These are phyloP conservation scores for Alternaria sp. DNA, from an alignment of 2,329 filamentous ascomycete genomes.

Conservation along the genomic window DNA sequence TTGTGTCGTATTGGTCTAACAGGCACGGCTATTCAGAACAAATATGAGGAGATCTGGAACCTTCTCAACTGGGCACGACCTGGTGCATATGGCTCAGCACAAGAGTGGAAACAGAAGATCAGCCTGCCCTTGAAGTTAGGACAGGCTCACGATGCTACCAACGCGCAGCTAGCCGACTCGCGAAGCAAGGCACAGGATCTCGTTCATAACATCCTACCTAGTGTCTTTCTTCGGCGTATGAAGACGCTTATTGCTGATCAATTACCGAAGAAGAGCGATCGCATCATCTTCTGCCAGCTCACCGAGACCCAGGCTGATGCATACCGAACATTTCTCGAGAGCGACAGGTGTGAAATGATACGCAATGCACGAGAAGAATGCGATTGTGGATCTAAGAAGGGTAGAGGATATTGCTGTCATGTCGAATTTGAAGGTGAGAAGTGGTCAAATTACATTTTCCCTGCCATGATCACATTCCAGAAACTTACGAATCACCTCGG, in stretches of 20 bases:
- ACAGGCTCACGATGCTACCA: slow-evolving; percentile 90
- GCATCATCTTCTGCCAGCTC: slow-evolving; percentile 92
- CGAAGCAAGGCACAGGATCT: slow-evolving; percentile 84
- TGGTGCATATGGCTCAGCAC: slow-evolving; percentile 70
- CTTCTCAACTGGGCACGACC: slow-evolving; percentile 96
- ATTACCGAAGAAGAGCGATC: slow-evolving; percentile 91
- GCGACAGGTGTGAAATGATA: slow-evolving; percentile 73
- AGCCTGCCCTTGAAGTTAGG: slow-evolving; percentile 82
- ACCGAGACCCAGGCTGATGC: slow-evolving; percentile 81
- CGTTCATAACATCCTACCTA: slow-evolving; percentile 84
- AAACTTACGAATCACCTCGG: slow-evolving; percentile 95
- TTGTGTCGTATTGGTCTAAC: slow-evolving; percentile 93
- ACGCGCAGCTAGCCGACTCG: slow-evolving; percentile 80
- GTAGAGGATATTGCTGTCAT: slow-evolving; percentile 83
- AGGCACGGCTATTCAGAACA: slow-evolving; percentile 96
- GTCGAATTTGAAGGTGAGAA: slow-evolving; percentile 64
- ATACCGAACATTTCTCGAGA: slow-evolving; percentile 82
- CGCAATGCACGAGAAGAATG: slow-evolving; percentile 73
- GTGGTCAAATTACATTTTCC: slow-evolving; percentile 85
- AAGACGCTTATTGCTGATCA: slow-evolving; percentile 92
- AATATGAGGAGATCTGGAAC: slow-evolving; percentile 96
- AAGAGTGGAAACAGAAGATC: slow-evolving; percentile 81
- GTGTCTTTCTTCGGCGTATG: slow-evolving; percentile 90
- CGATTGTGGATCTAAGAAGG: slow-evolving; percentile 72
- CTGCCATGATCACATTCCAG: slow-evolving; percentile 80